Evolutionary conservation across 768 basidiomycete species (phyloP).

Genomic region (Lentinula lateritia): DNA sequence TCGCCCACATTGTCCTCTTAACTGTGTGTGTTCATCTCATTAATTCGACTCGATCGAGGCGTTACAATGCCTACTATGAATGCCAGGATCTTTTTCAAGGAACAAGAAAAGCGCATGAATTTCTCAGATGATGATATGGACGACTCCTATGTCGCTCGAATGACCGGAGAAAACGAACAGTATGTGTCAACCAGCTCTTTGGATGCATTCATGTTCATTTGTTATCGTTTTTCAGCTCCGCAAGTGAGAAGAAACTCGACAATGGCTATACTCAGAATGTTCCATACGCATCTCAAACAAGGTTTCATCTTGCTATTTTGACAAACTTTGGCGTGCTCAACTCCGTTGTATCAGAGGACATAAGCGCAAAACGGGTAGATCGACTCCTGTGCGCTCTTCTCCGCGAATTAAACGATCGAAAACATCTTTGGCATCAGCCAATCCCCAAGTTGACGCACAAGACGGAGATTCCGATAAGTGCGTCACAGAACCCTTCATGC

Average conservation of each 20-base stretch:
- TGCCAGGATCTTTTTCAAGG: background rate
- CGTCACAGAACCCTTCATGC: background rate
- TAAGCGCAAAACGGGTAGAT: background rate
- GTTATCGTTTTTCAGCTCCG: background rate
- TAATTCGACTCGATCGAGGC: background rate
- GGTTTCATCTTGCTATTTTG: background rate
- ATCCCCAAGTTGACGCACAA: background rate
- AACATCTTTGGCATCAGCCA: background rate
- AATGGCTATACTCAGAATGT: background rate
- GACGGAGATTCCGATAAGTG: background rate
- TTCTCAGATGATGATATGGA: background rate
- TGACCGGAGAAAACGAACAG: background rate
- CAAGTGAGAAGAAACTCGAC: background rate
- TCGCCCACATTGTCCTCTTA: background rate
- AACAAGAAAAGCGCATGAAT: background rate
- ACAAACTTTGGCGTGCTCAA: background rate
- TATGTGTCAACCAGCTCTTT: background rate
- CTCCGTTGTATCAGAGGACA: background rate
- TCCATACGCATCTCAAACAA: background rate
- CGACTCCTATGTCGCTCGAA: background rate
- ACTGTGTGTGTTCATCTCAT: background rate
- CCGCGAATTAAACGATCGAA: conserved; percentile 3
- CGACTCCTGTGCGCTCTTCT: background rate
- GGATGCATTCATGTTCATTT: background rate
- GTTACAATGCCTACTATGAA: background rate